These are phyloP conservation scores for Russula lepida DNA, from an alignment of 768 basidiomycete species.

Conservation along the genomic window DNA sequence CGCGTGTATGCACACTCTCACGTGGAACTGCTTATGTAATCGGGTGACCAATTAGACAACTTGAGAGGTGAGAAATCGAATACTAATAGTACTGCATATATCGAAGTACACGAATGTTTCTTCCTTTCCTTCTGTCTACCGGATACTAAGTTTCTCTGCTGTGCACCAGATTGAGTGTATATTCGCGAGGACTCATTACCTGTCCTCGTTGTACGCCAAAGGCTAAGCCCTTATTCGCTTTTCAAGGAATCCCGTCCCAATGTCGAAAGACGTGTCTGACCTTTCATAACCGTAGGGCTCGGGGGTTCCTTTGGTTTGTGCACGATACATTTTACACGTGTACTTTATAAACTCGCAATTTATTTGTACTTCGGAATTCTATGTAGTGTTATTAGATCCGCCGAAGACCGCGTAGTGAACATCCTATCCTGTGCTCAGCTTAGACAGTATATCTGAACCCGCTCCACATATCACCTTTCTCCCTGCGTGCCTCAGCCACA, in stretches of 20 bases:
- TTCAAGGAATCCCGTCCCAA: too few species aligned
- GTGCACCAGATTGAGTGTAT: constrained; percentile 22
- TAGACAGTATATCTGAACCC: constrained; percentile 62
- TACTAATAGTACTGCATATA: too few species aligned
- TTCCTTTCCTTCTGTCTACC: neutral
- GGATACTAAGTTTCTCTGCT: constrained; percentile 20
- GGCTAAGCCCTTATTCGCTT: too few species aligned
- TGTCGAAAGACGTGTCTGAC: constrained; percentile 43
- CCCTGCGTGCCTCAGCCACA: neutral
- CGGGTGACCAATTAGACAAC: too few species aligned
- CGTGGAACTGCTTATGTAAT: too few species aligned
- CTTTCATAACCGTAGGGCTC: neutral
- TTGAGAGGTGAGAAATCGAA: too few species aligned
- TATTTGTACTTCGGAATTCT: neutral
- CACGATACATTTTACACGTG: neutral
- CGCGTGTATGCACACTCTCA: too few species aligned
- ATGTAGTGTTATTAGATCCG: neutral
- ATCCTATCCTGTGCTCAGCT: too few species aligned
- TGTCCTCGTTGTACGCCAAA: constrained; percentile 16
- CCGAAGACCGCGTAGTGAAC: neutral
- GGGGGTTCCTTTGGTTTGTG: neutral
- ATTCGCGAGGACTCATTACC: constrained; percentile 5
- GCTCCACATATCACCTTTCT: constrained; percentile 68
- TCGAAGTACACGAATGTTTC: too few species aligned
- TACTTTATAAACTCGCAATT: constrained; percentile 4